phyloP scores from a whole-genome alignment of 1,284 basidiomycete species.

The Trichosporon asahii region DNA sequence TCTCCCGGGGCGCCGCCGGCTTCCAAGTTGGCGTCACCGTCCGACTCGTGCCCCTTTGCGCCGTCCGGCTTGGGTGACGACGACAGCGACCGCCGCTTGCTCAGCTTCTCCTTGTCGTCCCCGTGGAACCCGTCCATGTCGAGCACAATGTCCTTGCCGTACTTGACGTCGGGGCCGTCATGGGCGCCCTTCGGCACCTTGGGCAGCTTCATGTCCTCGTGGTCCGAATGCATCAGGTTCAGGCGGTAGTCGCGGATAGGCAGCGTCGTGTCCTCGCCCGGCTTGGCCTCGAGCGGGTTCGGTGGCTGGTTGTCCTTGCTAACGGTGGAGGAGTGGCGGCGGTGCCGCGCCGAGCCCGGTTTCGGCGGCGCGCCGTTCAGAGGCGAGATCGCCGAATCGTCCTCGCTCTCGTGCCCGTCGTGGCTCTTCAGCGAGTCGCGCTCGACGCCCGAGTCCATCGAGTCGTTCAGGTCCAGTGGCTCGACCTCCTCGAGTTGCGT shows the following conservation, averaged over 20 bases:
- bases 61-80: background rate
- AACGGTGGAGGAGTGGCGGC: conserved; percentile 9
- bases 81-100: background rate
- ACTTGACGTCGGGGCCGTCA: conserved; percentile 64
- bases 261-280: conserved; percentile 29
- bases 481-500: conserved; percentile 40
- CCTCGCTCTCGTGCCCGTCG: background rate
- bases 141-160: conserved; percentile 59
- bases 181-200: conserved; percentile 54
- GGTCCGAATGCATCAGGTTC: conserved; percentile 18
- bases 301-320: conserved; percentile 22
- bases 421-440: background rate
- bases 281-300: conserved; percentile 40
- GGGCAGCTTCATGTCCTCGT: conserved; percentile 60
- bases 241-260: conserved; percentile 34
- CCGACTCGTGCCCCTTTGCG: background rate
- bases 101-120: conserved; percentile 18
- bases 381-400: conserved; percentile 1
- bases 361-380: conserved; percentile 2
- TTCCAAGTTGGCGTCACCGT: background rate
- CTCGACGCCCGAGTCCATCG: conserved; percentile 1
- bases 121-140: conserved; percentile 54
- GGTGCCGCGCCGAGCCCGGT: background rate
- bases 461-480: conserved; percentile 49
- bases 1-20: background rate